Percentiles rank a stretch among this genome's conserved stretches.
Evolutionary conservation across 2,329 filamentous ascomycete genomes (phyloP).

Genomic region (Neurospora sp.): DNA sequence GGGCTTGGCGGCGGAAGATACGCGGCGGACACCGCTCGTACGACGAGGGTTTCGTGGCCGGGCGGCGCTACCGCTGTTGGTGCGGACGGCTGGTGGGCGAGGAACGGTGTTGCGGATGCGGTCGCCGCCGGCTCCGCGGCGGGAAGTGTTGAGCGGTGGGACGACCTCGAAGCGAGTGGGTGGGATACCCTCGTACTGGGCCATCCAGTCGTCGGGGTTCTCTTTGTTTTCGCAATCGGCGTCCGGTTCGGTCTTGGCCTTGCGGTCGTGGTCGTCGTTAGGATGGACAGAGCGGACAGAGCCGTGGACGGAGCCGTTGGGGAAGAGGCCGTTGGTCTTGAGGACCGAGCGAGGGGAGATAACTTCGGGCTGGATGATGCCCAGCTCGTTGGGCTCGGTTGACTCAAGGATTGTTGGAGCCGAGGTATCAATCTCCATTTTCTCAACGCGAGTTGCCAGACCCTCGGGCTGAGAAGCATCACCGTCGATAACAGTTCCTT

Average conservation of each 20-base stretch:
- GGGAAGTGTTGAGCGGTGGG: conserved; percentile 48
- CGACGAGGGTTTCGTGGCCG: conserved; percentile 29
- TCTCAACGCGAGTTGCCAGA: conserved; percentile 21
- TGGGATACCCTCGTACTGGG: conserved; percentile 50
- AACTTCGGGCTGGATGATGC: conserved; percentile 6
- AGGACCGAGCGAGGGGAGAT: background rate
- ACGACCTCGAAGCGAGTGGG: conserved; percentile 69
- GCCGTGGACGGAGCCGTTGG: conserved; percentile 9
- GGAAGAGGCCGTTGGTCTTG: conserved; percentile 19
- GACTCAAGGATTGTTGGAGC: conserved; percentile 25
- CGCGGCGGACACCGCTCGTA: conserved; percentile 23
- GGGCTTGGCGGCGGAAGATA: conserved; percentile 26
- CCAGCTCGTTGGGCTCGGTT: conserved; percentile 28
- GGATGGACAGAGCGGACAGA: conserved; percentile 2
- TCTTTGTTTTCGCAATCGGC: conserved; percentile 20
- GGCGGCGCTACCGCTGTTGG: conserved; percentile 23
- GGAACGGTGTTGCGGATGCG: conserved; percentile 33
- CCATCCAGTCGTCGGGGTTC: conserved; percentile 31
- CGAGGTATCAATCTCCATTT: conserved; percentile 9
- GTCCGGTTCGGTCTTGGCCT: conserved; percentile 2
- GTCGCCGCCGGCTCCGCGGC: conserved; percentile 38
- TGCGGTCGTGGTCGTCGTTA: conserved; percentile 13
- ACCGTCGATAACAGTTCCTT: conserved; percentile 23
- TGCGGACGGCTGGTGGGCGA: conserved; percentile 28
- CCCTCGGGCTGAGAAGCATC: conserved; percentile 20